phyloP scores from a whole-genome alignment of 108 stramenopile species.

The Schizochytrium sp. region DNA sequence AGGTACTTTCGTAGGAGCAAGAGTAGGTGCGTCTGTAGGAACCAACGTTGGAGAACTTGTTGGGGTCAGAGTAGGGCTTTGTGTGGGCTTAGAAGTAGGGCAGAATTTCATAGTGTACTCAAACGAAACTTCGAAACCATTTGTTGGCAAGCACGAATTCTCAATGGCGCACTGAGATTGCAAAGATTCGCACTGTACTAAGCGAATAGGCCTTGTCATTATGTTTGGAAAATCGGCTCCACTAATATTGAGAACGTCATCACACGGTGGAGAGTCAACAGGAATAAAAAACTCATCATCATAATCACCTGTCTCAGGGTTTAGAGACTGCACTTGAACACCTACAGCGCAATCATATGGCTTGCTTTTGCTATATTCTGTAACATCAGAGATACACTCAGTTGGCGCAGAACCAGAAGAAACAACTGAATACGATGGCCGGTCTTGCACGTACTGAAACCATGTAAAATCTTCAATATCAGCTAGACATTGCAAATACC shows the following conservation, averaged over 20 bases:
- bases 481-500: neutral
- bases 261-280: neutral
- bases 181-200: conserved; percentile 14
- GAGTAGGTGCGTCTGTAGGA: neutral
- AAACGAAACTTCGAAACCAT: conserved; percentile 5
- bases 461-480: conserved; percentile 14
- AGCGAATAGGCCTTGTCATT: neutral
- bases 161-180: neutral
- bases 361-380: neutral
- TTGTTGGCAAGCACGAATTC: neutral
- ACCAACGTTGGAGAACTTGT: neutral
- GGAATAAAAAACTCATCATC: conserved; percentile 45
- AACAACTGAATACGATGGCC: neutral
- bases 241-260: conserved; percentile 8
- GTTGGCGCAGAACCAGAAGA: neutral
- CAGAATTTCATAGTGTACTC: neutral
- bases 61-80: neutral
- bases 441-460: conserved; percentile 14
- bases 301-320: neutral
- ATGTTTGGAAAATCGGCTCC: conserved; percentile 34
- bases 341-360: neutral
- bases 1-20: neutral
- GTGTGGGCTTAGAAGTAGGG: conserved; percentile 6
- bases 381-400: neutral
- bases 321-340: neutral